phyloP scores from a whole-genome alignment of 441 rosid species.

The Eruca vesicaria region DNA sequence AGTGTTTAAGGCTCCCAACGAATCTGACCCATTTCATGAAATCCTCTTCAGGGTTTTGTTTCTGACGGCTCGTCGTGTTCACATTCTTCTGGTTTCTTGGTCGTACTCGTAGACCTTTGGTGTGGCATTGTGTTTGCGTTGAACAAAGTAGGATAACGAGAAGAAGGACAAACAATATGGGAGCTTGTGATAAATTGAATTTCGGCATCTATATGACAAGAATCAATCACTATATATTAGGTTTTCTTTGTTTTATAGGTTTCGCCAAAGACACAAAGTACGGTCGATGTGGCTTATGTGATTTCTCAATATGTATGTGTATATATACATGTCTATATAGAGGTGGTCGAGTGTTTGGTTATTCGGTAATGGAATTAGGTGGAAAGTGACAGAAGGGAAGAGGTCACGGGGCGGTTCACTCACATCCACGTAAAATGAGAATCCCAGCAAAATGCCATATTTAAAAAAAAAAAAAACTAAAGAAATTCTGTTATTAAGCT shows the following conservation, averaged over 20 bases:
- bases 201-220: constrained; percentile 36
- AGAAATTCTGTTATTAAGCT: constrained; percentile 9
- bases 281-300: constrained; percentile 14
- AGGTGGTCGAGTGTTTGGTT: constrained; percentile 31
- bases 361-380: constrained; percentile 35
- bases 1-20: constrained; percentile 79
- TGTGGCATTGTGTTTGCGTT: constrained; percentile 32
- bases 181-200: constrained; percentile 15
- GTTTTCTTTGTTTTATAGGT: background rate
- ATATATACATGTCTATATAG: background rate
- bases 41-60: constrained; percentile 65
- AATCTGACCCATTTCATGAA: constrained; percentile 92
- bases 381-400: constrained; percentile 38
- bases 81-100: constrained; percentile 34
- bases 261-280: constrained; percentile 30
- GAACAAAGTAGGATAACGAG: constrained; percentile 38
- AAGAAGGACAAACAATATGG: constrained; percentile 16
- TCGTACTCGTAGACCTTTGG: constrained; percentile 43
- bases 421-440: constrained; percentile 44
- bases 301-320: constrained; percentile 1
- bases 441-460: constrained; percentile 22
- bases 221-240: background rate
- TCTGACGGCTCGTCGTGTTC: constrained; percentile 43
- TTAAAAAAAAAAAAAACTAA: constrained; percentile 16
- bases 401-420: constrained; percentile 85